phyloP scores from a whole-genome alignment of 129 eudicot species.

The Helianthus tuberosus region DNA sequence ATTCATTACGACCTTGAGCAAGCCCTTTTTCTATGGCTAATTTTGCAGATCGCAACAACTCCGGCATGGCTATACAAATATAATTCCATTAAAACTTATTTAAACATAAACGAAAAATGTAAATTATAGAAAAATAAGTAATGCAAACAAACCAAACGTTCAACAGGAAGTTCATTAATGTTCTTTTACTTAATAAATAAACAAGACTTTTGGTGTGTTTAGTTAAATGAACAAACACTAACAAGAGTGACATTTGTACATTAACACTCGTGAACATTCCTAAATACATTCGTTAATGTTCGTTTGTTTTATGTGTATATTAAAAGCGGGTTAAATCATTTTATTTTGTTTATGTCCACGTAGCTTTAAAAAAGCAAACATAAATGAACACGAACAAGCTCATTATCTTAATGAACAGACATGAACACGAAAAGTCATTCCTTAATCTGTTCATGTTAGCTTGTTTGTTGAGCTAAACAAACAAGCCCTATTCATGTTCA shows the following conservation, averaged over 20 bases:
- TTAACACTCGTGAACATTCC: not conserved
- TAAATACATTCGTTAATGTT: not conserved
- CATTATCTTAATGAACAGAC: not conserved
- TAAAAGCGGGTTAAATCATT: not conserved
- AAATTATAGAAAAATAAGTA: not conserved
- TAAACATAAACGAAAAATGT: not conserved
- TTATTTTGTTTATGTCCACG: not conserved
- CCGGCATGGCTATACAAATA: constrained; percentile 86
- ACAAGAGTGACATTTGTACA: not conserved
- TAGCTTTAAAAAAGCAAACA: not conserved
- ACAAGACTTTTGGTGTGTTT: not conserved
- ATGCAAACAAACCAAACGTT: not conserved
- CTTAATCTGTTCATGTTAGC: not conserved
- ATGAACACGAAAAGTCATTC: not conserved
- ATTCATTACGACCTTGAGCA: constrained; percentile 92
- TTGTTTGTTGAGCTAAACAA: not conserved
- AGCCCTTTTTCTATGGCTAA: constrained; percentile 97
- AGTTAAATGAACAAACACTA: not conserved
- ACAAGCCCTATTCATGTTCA: not conserved
- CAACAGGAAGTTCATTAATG: not conserved
- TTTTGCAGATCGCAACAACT: constrained; percentile 87
- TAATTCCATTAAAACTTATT: not conserved
- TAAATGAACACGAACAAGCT: not conserved
- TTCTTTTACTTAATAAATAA: not conserved
- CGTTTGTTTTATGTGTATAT: not conserved